Conservation (phyloP, 768 basidiomycete genomes). For the Trichaptum fuscoviolaceum region DNA sequence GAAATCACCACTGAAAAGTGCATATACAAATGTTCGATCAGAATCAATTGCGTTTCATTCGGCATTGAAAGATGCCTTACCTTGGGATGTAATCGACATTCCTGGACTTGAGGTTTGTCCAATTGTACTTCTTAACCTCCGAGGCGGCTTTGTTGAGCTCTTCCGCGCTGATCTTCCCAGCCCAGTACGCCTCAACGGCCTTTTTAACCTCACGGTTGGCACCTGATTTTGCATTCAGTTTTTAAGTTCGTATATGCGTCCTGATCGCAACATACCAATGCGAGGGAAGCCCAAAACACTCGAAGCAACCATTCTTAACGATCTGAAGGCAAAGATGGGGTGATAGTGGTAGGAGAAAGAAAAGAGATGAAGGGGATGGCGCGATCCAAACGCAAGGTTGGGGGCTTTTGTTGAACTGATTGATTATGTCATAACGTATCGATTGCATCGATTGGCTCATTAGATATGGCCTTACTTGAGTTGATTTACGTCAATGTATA, state of each 20-base stretch:
- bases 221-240: slow-evolving; percentile 40
- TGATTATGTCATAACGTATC: background rate
- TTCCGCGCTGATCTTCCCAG: slow-evolving; percentile 79
- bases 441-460: background rate
- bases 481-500: background rate
- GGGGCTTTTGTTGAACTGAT: background rate
- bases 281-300: slow-evolving; percentile 92
- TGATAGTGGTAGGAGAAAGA: slow-evolving; percentile 12
- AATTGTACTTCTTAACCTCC: slow-evolving; percentile 83
- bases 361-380: slow-evolving; percentile 12
- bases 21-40: slow-evolving; percentile 14
- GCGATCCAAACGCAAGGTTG: background rate
- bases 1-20: slow-evolving; percentile 80
- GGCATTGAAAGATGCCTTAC: slow-evolving; percentile 37
- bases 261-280: slow-evolving; percentile 51
- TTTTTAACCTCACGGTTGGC: slow-evolving; percentile 95
- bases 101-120: slow-evolving; percentile 77
- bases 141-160: slow-evolving; percentile 86
- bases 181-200: slow-evolving; percentile 99
- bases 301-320: slow-evolving; percentile 62
- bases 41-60: slow-evolving; percentile 11
- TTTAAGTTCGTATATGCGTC: slow-evolving; percentile 4
- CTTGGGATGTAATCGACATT: slow-evolving; percentile 91
- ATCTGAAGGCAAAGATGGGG: slow-evolving; percentile 15
- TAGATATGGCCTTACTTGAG: background rate